Evolutionary conservation across 331 rosid species (phyloP).

Genomic region (Stylosanthes scabra): DNA sequence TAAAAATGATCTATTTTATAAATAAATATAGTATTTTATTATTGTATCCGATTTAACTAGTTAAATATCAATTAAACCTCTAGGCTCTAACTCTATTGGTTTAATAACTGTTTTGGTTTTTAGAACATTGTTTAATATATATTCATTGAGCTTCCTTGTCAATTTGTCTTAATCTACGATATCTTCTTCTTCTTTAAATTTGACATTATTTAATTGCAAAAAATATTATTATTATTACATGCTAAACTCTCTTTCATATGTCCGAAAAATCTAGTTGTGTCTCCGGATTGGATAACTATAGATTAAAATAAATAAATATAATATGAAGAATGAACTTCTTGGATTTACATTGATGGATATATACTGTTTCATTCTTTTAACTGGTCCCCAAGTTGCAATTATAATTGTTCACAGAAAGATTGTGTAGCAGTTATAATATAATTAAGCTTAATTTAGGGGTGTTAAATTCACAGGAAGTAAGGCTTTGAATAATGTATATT

Average conservation of each 20-base stretch:
- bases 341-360: background rate
- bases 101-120: no score
- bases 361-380: constrained; percentile 25
- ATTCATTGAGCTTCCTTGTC: constrained; percentile 6
- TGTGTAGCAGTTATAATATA: background rate
- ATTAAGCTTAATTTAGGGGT: background rate
- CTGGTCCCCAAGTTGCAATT: constrained; percentile 21
- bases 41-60: no score
- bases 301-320: background rate
- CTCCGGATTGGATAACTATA: constrained; percentile 14
- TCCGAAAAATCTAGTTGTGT: constrained; percentile 3
- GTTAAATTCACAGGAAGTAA: background rate
- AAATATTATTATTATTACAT: background rate
- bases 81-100: constrained; percentile 19
- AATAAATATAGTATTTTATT: no score
- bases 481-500: background rate
- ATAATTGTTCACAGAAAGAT: constrained; percentile 20
- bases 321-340: background rate
- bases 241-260: background rate
- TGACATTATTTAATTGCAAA: background rate
- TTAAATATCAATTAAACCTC: no score
- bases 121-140: no score
- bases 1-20: no score
- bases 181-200: no score
- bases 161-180: background rate